phyloP scores from a whole-genome alignment of 2,329 filamentous ascomycete species.

The Sporothrix protearum region DNA sequence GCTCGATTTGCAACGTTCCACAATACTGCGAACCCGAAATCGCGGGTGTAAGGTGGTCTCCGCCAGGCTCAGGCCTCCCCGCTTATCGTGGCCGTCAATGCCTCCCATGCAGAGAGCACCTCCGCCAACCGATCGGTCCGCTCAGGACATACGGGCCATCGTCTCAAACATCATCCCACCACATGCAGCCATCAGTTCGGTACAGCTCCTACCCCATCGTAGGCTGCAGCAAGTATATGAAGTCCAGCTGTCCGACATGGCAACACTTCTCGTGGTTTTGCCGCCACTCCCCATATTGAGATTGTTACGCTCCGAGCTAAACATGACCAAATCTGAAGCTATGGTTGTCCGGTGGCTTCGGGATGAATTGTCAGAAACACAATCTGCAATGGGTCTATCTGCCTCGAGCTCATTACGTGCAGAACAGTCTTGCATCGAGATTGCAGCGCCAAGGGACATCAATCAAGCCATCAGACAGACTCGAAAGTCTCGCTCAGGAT shows the following conservation, averaged over 20 bases:
- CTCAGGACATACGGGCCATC: constrained; percentile 37
- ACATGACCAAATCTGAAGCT: constrained; percentile 45
- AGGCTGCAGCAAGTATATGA: constrained; percentile 44
- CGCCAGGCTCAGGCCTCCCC: constrained; percentile 21
- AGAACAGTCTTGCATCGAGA: not conserved
- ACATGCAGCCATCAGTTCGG: constrained; percentile 35
- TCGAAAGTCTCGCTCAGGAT: not conserved
- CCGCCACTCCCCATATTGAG: constrained; percentile 43
- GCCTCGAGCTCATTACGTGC: not conserved
- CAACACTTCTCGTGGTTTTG: constrained; percentile 42
- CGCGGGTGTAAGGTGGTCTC: constrained; percentile 21
- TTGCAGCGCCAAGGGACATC: not conserved
- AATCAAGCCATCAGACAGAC: not conserved
- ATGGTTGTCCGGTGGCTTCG: constrained; percentile 46
- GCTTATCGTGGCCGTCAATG: constrained; percentile 10
- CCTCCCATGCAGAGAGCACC: constrained; percentile 38
- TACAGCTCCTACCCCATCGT: constrained; percentile 35
- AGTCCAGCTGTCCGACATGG: constrained; percentile 42
- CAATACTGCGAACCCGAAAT: constrained; percentile 22
- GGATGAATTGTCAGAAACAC: constrained; percentile 7
- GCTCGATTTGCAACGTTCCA: constrained; percentile 25
- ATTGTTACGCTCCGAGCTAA: constrained; percentile 47
- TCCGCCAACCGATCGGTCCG: constrained; percentile 26
- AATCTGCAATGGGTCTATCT: not conserved
- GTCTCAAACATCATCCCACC: constrained; percentile 35